These are phyloP conservation scores for Fimicolochytrium jonesii DNA, from an alignment of 192 early-diverging fungal genomes.

Conservation along the genomic window DNA sequence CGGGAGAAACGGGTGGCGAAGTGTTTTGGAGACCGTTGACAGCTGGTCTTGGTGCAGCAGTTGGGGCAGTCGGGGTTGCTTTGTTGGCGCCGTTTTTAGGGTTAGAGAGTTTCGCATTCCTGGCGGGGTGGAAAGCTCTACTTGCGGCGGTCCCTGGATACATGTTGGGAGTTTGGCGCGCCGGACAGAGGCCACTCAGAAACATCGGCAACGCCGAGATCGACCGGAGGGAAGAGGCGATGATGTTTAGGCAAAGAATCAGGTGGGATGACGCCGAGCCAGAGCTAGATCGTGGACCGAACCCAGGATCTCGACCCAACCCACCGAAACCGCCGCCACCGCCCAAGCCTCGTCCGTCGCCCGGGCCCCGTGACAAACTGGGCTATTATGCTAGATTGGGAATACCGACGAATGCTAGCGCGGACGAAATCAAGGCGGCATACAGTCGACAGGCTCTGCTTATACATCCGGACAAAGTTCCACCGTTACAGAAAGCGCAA, in stretches of 20 bases:
- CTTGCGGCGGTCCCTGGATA: too few relatives aligned
- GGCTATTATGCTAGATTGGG: slow-evolving; percentile 14
- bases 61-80: neutral
- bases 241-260: neutral
- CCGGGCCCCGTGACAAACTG: neutral
- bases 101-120: neutral
- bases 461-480: slow-evolving; percentile 12
- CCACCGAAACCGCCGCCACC: too few relatives aligned
- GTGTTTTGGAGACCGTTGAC: neutral
- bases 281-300: neutral
- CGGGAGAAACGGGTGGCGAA: slow-evolving; percentile 13
- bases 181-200: too few relatives aligned
- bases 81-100: neutral
- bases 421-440: slow-evolving; percentile 18
- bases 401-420: slow-evolving; percentile 1
- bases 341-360: neutral
- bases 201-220: neutral
- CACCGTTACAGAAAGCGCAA: slow-evolving; percentile 6
- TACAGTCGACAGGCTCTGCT: slow-evolving; percentile 14
- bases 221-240: slow-evolving; percentile 3
- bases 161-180: too few relatives aligned
- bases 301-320: neutral
- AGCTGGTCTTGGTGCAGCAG: slow-evolving; percentile 2
- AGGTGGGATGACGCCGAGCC: neutral
- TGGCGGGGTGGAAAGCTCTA: too few relatives aligned